Evolutionary conservation across 495 filamentous ascomycete genomes (phyloP).

Genomic region (Cercophora scortea): DNA sequence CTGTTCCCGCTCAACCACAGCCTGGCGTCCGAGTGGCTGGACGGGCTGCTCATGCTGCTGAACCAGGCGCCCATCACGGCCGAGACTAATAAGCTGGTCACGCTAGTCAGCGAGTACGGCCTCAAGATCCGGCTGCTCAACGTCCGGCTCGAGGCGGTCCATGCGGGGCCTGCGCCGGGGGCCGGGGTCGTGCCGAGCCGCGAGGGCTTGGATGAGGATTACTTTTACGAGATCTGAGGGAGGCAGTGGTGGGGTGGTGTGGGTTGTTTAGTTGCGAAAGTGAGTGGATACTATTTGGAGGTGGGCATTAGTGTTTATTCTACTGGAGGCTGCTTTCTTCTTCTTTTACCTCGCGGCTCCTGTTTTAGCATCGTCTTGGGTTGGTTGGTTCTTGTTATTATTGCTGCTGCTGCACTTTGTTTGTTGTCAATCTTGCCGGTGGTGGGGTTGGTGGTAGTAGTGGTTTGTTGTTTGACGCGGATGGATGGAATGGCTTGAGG

Average conservation of each 20-base stretch:
- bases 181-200: slow-evolving; percentile 49
- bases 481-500: too few species aligned
- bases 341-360: too few species aligned
- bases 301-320: too few species aligned
- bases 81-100: slow-evolving; percentile 83
- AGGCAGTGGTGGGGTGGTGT: neutral
- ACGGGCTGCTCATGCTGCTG: slow-evolving; percentile 90
- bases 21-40: slow-evolving; percentile 90
- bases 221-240: slow-evolving; percentile 55
- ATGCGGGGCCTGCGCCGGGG: slow-evolving; percentile 43
- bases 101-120: slow-evolving; percentile 79
- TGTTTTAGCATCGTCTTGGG: too few species aligned
- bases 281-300: too few species aligned
- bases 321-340: neutral
- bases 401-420: too few species aligned
- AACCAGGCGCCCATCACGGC: slow-evolving; percentile 95
- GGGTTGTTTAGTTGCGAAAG: too few species aligned
- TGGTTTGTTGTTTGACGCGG: too few species aligned
- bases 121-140: slow-evolving; percentile 90
- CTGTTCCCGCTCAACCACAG: slow-evolving; percentile 77
- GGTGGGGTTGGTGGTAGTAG: too few species aligned
- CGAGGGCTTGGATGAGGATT: slow-evolving; percentile 59
- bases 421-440: too few species aligned
- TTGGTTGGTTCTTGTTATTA: too few species aligned
- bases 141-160: slow-evolving; percentile 73